A percentile compares a stretch with the other conserved stretches of the same genome.
These are phyloP conservation scores for Annulohypoxylon bovei DNA, from an alignment of 495 filamentous ascomycete genomes.

Conservation along the genomic window DNA sequence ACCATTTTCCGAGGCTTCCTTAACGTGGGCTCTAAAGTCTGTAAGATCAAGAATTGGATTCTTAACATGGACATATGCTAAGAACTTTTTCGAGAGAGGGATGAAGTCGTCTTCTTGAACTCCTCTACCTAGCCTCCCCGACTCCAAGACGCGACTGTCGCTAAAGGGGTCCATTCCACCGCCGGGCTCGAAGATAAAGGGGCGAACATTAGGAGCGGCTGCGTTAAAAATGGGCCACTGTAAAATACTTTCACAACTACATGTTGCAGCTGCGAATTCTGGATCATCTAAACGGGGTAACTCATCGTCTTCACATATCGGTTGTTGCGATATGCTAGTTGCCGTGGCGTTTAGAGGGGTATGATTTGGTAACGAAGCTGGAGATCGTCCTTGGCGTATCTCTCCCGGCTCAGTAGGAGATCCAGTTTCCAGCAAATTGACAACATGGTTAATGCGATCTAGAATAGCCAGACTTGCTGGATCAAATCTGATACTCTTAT, in stretches of 20 bases:
- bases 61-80: conserved; percentile 1
- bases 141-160: not conserved
- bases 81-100: conserved; percentile 1
- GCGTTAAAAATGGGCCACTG: not conserved
- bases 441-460: conserved; percentile 11
- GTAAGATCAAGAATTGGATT: not conserved
- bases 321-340: not conserved
- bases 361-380: not conserved
- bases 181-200: not conserved
- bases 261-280: conserved; percentile 1
- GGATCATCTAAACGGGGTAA: not conserved
- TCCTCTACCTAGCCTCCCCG: not conserved
- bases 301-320: conserved; percentile 3
- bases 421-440: not conserved
- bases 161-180: not conserved
- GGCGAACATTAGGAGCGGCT: not conserved
- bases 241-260: conserved; percentile 7
- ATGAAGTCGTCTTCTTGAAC: conserved; percentile 6
- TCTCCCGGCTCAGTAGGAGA: not conserved
- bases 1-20: conserved; percentile 1
- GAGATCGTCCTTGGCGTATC: not conserved
- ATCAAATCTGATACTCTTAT: not conserved
- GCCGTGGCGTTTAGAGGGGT: not conserved
- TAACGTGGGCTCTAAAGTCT: not conserved
- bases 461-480: conserved; percentile 6